These are phyloP conservation scores for Ciborinia camelliae DNA, from an alignment of 2,329 filamentous ascomycete genomes.

Conservation along the genomic window DNA sequence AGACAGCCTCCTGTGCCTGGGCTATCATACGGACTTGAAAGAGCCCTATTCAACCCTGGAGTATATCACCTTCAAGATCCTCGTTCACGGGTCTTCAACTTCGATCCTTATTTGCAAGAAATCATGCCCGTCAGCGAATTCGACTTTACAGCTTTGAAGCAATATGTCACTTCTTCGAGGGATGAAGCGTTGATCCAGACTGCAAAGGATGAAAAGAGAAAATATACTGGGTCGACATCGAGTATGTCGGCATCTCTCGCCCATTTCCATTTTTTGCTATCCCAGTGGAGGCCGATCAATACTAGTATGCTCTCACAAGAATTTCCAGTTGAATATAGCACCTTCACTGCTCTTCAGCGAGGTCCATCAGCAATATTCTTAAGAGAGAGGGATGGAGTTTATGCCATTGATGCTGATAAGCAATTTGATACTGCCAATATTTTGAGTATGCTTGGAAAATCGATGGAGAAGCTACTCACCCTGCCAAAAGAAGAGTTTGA, in stretches of 20 bases:
- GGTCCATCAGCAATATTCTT: constrained; percentile 79
- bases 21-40: constrained; percentile 37
- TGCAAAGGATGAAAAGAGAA: constrained; percentile 63
- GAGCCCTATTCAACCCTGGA: constrained; percentile 89
- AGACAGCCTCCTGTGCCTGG: constrained; percentile 34
- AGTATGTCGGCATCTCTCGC: constrained; percentile 87
- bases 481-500: constrained; percentile 79
- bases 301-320: constrained; percentile 61
- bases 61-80: constrained; percentile 90
- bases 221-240: constrained; percentile 91
- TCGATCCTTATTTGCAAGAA: constrained; percentile 86
- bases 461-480: constrained; percentile 93
- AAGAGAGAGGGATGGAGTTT: constrained; percentile 76
- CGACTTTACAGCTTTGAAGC: constrained; percentile 80
- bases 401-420: constrained; percentile 96
- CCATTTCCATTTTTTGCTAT: constrained; percentile 92
- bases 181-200: constrained; percentile 69
- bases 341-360: constrained; percentile 69
- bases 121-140: constrained; percentile 95
- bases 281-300: constrained; percentile 73
- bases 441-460: constrained; percentile 87
- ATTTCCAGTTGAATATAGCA: constrained; percentile 59
- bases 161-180: constrained; percentile 88
- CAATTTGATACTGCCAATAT: constrained; percentile 82
- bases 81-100: constrained; percentile 86